Conservation (phyloP, 306 rosid genomes). For the Acacia acuminata region DNA sequence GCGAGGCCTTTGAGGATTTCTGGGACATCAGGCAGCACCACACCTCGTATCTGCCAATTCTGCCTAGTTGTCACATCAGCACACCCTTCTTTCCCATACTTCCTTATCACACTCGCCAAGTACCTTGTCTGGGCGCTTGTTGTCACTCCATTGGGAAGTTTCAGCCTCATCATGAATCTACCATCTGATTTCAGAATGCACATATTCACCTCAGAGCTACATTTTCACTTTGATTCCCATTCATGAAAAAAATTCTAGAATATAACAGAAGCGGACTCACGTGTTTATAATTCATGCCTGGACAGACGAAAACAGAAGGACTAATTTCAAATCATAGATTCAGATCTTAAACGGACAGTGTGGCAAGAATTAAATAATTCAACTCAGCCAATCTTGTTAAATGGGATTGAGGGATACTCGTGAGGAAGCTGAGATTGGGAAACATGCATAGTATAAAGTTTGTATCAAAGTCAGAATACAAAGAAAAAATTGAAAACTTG, state of each 20-base stretch:
- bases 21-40: conserved; percentile 81
- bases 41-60: conserved; percentile 96
- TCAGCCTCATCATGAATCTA: conserved; percentile 96
- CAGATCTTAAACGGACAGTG: background rate
- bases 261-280: background rate
- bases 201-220: background rate
- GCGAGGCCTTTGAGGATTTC: conserved; percentile 81
- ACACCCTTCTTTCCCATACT: conserved; percentile 91
- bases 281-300: background rate
- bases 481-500: too few relatives aligned
- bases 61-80: conserved; percentile 95
- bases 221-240: background rate
- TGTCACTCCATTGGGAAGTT: conserved; percentile 94
- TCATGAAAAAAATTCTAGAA: background rate
- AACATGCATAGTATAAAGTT: background rate
- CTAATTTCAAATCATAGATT: background rate
- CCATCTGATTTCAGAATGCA: conserved; percentile 58
- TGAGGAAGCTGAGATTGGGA: background rate
- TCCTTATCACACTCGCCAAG: conserved; percentile 76
- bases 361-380: background rate
- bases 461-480: too few relatives aligned
- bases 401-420: background rate
- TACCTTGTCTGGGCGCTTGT: conserved; percentile 83
- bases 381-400: background rate
- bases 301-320: background rate